Evolutionary conservation across 1,284 basidiomycete genomes (phyloP), one percentile per base, ranked within the genome.

Genomic region (Malassezia dermatis): DNA sequence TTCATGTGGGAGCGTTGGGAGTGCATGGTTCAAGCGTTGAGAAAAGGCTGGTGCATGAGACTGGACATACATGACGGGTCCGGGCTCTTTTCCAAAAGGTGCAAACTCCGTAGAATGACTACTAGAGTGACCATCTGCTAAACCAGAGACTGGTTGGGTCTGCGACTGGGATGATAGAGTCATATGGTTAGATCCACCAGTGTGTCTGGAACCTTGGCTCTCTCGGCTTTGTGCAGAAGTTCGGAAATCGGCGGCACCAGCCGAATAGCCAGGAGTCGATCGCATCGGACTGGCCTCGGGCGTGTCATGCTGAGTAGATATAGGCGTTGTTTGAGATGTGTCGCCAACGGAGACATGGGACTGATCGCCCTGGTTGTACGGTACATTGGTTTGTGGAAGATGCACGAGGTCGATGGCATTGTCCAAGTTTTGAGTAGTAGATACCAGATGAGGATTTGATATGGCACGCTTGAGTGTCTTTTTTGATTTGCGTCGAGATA

Each of bases 361-460:
- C 19, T 39, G 37, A 21, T 19, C 37, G 8, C 11, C 37, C 15
- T 39, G 37, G 8, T 21, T 39, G 11, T 21, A 39, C 5, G 37
- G 37, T n/a, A 28, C 26, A 21, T 24, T 40, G 13, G 31, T 53
- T 19, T 39, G 41, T 2, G 55, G 49, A 28, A 57, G 37, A 17
- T 51, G 47, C 1, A 32, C 55, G 5, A 57, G 21, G 35, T 57
- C 55, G 15, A 57, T 50, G 4, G 55, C 21, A 39, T 57, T 52
- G 32, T 57, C 55, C 24, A 57, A 13, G 15, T 50, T 52, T 19
- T 57, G 55, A 4, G 55, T 57, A 2, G 55, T 57, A 13, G 55
- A 51, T 0, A 57, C 39, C 5, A 57, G 30, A 21, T 57, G 48
- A 6, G 55, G 55, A 32, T 57, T 57, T 2, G 55, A 57, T 10